These are phyloP conservation scores for Boechera retrofracta DNA, from an alignment of 345 rosid species.

Conservation along the genomic window DNA sequence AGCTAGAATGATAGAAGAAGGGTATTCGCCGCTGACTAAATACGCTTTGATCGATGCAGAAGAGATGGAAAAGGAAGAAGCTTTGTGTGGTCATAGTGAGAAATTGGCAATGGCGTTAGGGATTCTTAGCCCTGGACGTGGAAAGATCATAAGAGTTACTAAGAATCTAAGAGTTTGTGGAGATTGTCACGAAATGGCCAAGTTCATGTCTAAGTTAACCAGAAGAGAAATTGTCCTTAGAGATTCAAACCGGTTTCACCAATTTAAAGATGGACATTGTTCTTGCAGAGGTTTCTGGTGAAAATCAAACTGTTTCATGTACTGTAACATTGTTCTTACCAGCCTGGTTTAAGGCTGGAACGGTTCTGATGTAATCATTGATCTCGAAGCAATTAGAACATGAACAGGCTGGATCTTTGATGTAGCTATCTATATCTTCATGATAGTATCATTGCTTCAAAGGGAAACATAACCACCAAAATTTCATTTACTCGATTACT, in stretches of 20 bases:
- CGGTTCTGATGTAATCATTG: conserved; percentile 18
- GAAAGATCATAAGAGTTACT: conserved; percentile 61
- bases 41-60: conserved; percentile 69
- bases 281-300: conserved; percentile 84
- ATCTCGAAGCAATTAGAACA: conserved; percentile 26
- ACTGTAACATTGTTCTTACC: background rate
- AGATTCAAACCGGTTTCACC: conserved; percentile 75
- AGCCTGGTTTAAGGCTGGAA: conserved; percentile 10
- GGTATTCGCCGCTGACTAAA: conserved; percentile 53
- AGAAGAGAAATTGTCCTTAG: conserved; percentile 68
- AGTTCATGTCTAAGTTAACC: conserved; percentile 64
- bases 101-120: conserved; percentile 74
- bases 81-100: conserved; percentile 78
- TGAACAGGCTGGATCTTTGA: conserved; percentile 38
- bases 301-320: conserved; percentile 29
- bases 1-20: conserved; percentile 61
- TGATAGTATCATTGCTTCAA: conserved; percentile 46
- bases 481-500: conserved; percentile 1
- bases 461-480: conserved; percentile 27
- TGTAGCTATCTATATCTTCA: conserved; percentile 14
- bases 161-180: conserved; percentile 77
- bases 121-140: conserved; percentile 56
- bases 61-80: conserved; percentile 70
- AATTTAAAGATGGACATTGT: conserved; percentile 67
- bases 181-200: conserved; percentile 76